A percentile compares a stretch with the other conserved stretches of the same genome.
These are phyloP conservation scores for Pythium brachiatum DNA, from an alignment of 352 stramenopile genomes.

Conservation along the genomic window DNA sequence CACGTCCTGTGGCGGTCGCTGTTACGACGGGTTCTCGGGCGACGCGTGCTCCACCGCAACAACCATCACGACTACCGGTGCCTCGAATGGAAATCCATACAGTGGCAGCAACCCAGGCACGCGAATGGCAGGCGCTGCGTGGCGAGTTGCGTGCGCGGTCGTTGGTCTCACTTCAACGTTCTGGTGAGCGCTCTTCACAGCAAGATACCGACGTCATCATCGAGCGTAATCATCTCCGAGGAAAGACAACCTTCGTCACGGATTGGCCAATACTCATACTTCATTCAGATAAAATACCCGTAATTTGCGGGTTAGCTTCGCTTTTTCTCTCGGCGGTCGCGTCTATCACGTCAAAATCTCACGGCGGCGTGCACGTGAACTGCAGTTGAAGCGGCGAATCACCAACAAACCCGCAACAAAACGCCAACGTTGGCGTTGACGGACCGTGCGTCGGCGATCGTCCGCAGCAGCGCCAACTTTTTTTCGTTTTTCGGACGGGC, in stretches of 20 bases:
- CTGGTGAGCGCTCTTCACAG: too few species aligned
- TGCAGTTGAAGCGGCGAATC: neutral
- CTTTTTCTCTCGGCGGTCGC: neutral
- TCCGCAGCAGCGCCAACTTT: constrained; percentile 1
- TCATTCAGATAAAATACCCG: too few species aligned
- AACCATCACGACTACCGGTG: too few species aligned
- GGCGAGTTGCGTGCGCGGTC: neutral
- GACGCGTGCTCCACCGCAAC: neutral
- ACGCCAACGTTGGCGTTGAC: constrained; percentile 2
- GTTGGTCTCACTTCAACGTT: neutral
- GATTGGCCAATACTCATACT: too few species aligned
- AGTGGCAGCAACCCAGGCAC: too few species aligned
- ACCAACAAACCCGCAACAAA: neutral
- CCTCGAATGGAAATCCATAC: too few species aligned
- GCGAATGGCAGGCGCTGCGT: neutral
- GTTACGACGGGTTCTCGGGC: neutral
- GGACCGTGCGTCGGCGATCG: neutral
- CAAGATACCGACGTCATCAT: neutral
- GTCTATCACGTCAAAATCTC: neutral
- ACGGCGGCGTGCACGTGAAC: neutral
- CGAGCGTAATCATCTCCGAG: neutral
- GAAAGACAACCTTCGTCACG: too few species aligned
- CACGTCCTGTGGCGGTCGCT: neutral
- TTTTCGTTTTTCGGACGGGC: neutral
- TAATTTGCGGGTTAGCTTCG: too few species aligned